Percentiles rank a stretch among this genome's conserved stretches.
Conservation (phyloP, 768 basidiomycete genomes). For the Agaricus sinodeliciosus region DNA sequence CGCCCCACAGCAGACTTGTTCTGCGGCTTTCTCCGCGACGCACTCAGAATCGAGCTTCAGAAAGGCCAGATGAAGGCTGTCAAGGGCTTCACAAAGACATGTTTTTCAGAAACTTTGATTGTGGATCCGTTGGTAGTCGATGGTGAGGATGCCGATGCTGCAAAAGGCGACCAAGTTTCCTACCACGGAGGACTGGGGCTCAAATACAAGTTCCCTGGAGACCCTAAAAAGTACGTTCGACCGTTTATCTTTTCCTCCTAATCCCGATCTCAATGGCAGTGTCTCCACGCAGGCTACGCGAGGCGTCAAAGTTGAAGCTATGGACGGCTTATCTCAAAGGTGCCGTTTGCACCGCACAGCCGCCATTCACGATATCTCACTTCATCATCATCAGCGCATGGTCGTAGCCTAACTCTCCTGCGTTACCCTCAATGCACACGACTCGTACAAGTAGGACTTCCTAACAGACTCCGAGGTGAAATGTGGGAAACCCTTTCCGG, state of each 20-base stretch:
- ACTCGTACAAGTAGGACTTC: slow-evolving; percentile 95
- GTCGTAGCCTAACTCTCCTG: slow-evolving; percentile 89
- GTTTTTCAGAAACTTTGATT: slow-evolving; percentile 90
- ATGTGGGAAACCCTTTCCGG: slow-evolving; percentile 98
- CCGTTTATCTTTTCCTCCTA: background rate
- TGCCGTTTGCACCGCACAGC: slow-evolving; percentile 26
- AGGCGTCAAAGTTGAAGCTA: slow-evolving; percentile 91
- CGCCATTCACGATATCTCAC: background rate
- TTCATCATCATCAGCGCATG: slow-evolving; percentile 55
- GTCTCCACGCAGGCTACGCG: slow-evolving; percentile 54
- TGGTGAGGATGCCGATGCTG: slow-evolving; percentile 55
- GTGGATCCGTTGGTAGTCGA: slow-evolving; percentile 46
- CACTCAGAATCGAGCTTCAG: slow-evolving; percentile 84
- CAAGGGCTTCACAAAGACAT: slow-evolving; percentile 85
- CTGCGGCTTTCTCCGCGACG: slow-evolving; percentile 82
- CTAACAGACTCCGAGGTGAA: slow-evolving; percentile 90
- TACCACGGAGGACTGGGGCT: slow-evolving; percentile 79
- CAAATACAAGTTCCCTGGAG: slow-evolving; percentile 86
- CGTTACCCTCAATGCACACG: slow-evolving; percentile 96
- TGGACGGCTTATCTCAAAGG: slow-evolving; percentile 86
- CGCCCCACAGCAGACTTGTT: slow-evolving; percentile 92
- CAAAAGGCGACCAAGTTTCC: slow-evolving; percentile 36
- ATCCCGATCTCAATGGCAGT: background rate
- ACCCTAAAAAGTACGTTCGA: slow-evolving; percentile 73
- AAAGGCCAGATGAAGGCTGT: slow-evolving; percentile 91